These are phyloP conservation scores for Mycena filopes DNA, from an alignment of 768 basidiomycete genomes.

Conservation along the genomic window DNA sequence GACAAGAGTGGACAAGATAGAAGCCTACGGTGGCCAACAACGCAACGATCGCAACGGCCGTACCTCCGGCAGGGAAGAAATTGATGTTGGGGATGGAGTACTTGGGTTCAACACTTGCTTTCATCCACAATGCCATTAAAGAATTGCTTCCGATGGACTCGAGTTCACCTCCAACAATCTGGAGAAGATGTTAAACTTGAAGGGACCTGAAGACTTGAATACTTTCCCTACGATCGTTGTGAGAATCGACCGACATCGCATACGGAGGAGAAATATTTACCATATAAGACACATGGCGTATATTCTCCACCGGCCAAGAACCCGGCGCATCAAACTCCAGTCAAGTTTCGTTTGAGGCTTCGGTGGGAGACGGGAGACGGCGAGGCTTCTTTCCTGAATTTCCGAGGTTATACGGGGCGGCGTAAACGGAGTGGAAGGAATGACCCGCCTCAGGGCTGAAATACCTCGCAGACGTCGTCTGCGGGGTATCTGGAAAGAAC, in stretches of 20 bases:
- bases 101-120: conserved; percentile 58
- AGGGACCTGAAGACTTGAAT: neutral
- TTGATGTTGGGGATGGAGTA: conserved; percentile 72
- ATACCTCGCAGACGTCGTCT: conserved; percentile 72
- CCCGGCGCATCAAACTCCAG: conserved; percentile 55
- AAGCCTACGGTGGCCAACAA: conserved; percentile 51
- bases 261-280: conserved; percentile 43
- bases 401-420: conserved; percentile 4
- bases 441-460: conserved; percentile 62
- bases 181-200: conserved; percentile 44
- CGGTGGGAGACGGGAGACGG: conserved; percentile 55
- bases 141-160: conserved; percentile 78
- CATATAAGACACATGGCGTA: conserved; percentile 70
- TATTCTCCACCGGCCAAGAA: conserved; percentile 73
- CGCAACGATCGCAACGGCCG: conserved; percentile 72
- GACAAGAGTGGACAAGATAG: neutral
- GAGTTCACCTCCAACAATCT: conserved; percentile 58
- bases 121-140: conserved; percentile 79
- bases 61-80: conserved; percentile 71
- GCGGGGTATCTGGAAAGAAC: conserved; percentile 78
- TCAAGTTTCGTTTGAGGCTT: conserved; percentile 39
- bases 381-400: conserved; percentile 63
- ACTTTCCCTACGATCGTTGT: conserved; percentile 16
- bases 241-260: conserved; percentile 1
- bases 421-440: conserved; percentile 13